Conservation (phyloP, 2,329 filamentous ascomycete species). For the Trichoderma aggressivum region DNA sequence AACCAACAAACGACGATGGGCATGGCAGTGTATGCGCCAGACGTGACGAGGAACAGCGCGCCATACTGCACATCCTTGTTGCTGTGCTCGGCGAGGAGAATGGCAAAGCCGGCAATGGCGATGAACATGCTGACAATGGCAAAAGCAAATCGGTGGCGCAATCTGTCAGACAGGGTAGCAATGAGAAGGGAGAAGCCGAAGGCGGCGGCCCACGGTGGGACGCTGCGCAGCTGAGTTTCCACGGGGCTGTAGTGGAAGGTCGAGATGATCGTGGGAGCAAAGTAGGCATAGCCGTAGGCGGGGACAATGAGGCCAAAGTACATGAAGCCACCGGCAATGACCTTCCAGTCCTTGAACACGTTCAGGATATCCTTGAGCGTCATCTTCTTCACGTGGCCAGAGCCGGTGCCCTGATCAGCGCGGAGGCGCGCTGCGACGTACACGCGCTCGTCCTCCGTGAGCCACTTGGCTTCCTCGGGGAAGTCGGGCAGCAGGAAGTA, state of each 20-base stretch:
- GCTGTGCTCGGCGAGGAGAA: conserved; percentile 69
- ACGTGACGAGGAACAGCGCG: conserved; percentile 76
- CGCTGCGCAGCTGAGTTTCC: conserved; percentile 55
- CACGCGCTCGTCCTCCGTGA: conserved; percentile 63
- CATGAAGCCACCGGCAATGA: conserved; percentile 73
- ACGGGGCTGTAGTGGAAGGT: conserved; percentile 61
- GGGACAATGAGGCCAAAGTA: conserved; percentile 78
- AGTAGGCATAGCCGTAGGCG: conserved; percentile 75
- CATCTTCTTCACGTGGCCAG: conserved; percentile 60
- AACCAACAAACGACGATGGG: conserved; percentile 83
- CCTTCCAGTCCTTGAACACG: conserved; percentile 71
- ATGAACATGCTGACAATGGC: conserved; percentile 65
- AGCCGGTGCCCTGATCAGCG: conserved; percentile 62
- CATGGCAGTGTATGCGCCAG: conserved; percentile 83
- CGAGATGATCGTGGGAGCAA: conserved; percentile 67
- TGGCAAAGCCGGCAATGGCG: conserved; percentile 69
- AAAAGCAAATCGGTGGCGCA: conserved; percentile 72
- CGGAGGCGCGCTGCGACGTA: conserved; percentile 65
- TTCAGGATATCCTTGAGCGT: conserved; percentile 55
- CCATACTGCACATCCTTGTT: conserved; percentile 68
- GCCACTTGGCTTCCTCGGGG: conserved; percentile 71
- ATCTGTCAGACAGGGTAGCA: conserved; percentile 67
- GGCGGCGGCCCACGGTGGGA: conserved; percentile 61
- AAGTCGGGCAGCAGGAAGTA: conserved; percentile 72
- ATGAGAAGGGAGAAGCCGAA: conserved; percentile 76